Percentiles rank a stretch among this genome's conserved stretches.
Evolutionary conservation across 2,329 filamentous ascomycete genomes (phyloP).

Genomic region (Dactylonectria estremocensis): DNA sequence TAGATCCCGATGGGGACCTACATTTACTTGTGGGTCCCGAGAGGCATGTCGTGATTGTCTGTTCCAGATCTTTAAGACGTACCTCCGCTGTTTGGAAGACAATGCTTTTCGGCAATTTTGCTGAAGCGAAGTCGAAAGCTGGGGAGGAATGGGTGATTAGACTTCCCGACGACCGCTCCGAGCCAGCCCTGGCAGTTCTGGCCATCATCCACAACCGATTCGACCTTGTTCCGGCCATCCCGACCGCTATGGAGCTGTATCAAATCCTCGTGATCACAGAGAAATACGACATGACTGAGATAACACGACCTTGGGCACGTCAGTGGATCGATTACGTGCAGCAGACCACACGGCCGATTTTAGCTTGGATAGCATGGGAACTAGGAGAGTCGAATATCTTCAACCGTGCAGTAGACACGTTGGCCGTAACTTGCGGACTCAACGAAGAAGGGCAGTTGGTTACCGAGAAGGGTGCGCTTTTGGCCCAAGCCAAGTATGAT

Average conservation of each 20-base stretch:
- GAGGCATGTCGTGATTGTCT: slow-evolving; percentile 4
- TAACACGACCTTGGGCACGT: slow-evolving; percentile 13
- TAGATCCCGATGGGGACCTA: slow-evolving; percentile 8
- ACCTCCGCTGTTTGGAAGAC: slow-evolving; percentile 15
- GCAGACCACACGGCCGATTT: slow-evolving; percentile 12
- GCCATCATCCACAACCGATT: slow-evolving; percentile 18
- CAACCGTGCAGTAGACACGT: slow-evolving; percentile 5
- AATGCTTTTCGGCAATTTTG: slow-evolving; percentile 11
- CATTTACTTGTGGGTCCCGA: slow-evolving; percentile 9
- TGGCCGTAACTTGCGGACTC: slow-evolving; percentile 14
- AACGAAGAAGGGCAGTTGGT: slow-evolving; percentile 14
- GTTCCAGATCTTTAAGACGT: slow-evolving; percentile 16
- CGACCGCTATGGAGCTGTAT: slow-evolving; percentile 7
- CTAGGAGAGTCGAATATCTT: slow-evolving; percentile 12
- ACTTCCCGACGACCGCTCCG: slow-evolving; percentile 13
- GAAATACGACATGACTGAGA: slow-evolving; percentile 21
- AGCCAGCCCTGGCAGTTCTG: slow-evolving; percentile 11
- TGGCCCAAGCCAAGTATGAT: slow-evolving; percentile 16
- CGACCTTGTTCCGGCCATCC: slow-evolving; percentile 6
- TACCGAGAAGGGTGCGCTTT: slow-evolving; percentile 11
- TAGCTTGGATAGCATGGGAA: slow-evolving; percentile 21
- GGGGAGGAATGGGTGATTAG: slow-evolving; percentile 11
- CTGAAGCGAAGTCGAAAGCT: slow-evolving; percentile 8
- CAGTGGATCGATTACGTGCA: slow-evolving; percentile 18
- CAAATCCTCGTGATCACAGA: slow-evolving; percentile 12